These are phyloP conservation scores for Ceratobasidium sp. DNA, from an alignment of 1,284 basidiomycete species.

Conservation along the genomic window DNA sequence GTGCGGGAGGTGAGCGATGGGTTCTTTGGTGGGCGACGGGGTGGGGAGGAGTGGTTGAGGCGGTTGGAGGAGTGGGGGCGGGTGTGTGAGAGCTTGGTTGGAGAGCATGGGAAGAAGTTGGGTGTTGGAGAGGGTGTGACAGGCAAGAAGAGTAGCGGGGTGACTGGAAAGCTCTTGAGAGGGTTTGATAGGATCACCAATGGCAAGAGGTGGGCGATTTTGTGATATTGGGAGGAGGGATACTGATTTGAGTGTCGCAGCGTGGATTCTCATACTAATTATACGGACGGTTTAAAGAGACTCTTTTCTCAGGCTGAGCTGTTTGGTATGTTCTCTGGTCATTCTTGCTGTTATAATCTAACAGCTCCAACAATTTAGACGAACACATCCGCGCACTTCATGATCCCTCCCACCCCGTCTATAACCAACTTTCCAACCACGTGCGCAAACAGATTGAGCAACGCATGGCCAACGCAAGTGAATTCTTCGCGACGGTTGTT, in stretches of 20 bases:
- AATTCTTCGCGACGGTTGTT: constrained; percentile 90
- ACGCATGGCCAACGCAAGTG: constrained; percentile 78
- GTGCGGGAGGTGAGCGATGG: constrained; percentile 70
- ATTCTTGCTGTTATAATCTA: constrained; percentile 12
- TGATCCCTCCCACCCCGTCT: constrained; percentile 67
- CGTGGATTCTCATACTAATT: constrained; percentile 84
- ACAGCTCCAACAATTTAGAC: constrained; percentile 55
- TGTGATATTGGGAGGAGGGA: constrained; percentile 41
- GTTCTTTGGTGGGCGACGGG: constrained; percentile 70
- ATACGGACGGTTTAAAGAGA: constrained; percentile 78
- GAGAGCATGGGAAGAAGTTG: constrained; percentile 86
- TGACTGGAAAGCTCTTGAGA: constrained; percentile 81
- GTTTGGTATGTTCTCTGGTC: constrained; percentile 56
- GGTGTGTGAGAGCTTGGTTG: constrained; percentile 84
- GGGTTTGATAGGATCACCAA: constrained; percentile 90
- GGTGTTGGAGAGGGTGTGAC: constrained; percentile 78
- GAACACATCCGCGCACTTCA: constrained; percentile 81
- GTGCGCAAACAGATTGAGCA: constrained; percentile 71
- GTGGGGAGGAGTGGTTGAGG: constrained; percentile 73
- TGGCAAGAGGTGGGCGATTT: constrained; percentile 78
- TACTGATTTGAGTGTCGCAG: constrained; percentile 55
- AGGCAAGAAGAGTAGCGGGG: constrained; percentile 75
- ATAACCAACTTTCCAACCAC: constrained; percentile 70
- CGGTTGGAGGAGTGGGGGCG: constrained; percentile 73
- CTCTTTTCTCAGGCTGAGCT: constrained; percentile 79